Base-by-base conservation (phyloP, 768 basidiomycete species). In the Kwoniella dejecticola region DNA sequence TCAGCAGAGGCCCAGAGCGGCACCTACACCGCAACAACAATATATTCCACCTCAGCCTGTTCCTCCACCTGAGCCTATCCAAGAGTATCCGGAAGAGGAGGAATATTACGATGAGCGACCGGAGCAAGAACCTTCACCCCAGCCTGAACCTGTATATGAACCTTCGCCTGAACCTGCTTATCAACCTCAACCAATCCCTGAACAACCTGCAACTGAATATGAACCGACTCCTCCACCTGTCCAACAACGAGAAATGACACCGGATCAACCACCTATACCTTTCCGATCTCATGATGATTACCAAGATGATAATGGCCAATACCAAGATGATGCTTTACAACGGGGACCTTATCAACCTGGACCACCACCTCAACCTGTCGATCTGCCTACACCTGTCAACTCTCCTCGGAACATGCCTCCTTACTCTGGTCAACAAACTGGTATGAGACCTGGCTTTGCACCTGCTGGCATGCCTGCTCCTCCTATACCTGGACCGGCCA, bases 351-450 rank as follows among this genome's bases (percentile, higher is more conserved):
- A 53, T 33, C 59, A 61, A 29, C 56, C 31, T 29, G 49, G 59
- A 17, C 74, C 74, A 4, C 69, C 71, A 19, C 74, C 74, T 55
- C 66, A 69, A 54, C 71, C 69, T 46, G 71, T 76, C 33, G 66
- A 76, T 63, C 52, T 76, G 15, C 74, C 74, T 52, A 72, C 74
- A 27, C 74, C 74, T 41, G 71, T 76, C 52, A 55, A 63, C 21
- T 64, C 68, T 4, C 67, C 46, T 27, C 50, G 62, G 5, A 54
- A 60, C 29, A 49, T 58, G 42, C 67, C 66, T 17, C 57, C 45
- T 8, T 47, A 60, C 24, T 44, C 53, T 19, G 30, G 30, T n/a
- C 26, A 26, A 23, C 62, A 48, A 23, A 55, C 67, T 49, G 60
- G 46, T 33, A 62, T 64, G 57, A 45, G 63, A 24, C 70, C 70